Percentiles rank a stretch among this genome's conserved stretches.
Evolutionary conservation across 805 yeast species (phyloP).

Genomic region (Candida pini): DNA sequence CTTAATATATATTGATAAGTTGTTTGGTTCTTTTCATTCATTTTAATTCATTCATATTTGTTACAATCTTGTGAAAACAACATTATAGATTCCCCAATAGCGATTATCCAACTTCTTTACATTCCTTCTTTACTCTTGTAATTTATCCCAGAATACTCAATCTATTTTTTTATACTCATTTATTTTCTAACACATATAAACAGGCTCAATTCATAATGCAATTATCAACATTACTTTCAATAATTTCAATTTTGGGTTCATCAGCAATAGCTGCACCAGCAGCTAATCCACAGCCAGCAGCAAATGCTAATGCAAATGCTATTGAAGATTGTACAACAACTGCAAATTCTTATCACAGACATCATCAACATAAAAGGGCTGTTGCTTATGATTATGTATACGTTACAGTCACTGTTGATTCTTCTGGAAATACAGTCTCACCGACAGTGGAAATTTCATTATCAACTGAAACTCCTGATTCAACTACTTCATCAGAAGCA

Average conservation of each 20-base stretch:
- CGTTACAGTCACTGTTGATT: slow-evolving; percentile 50
- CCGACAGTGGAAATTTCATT: slow-evolving; percentile 27
- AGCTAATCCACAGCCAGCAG: slow-evolving; percentile 24
- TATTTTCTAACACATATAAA: too few relatives aligned
- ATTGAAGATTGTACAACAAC: slow-evolving; percentile 36
- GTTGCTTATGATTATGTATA: slow-evolving; percentile 43
- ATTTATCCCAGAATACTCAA: too few relatives aligned
- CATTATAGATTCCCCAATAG: too few relatives aligned
- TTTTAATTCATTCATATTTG: too few relatives aligned
- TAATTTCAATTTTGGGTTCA: slow-evolving; percentile 20
- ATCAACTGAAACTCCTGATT: not conserved
- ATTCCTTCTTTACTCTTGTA: too few relatives aligned
- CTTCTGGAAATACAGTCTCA: slow-evolving; percentile 39
- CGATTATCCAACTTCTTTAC: too few relatives aligned
- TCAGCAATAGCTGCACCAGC: slow-evolving; percentile 28
- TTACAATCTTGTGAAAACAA: too few relatives aligned
- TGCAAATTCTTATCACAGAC: slow-evolving; percentile 40
- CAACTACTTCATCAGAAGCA: too few relatives aligned
- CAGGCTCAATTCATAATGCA: too few relatives aligned
- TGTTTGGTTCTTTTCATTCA: too few relatives aligned
- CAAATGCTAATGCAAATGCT: slow-evolving; percentile 34
- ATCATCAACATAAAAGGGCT: slow-evolving; percentile 58
- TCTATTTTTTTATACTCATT: too few relatives aligned
- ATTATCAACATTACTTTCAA: slow-evolving; percentile 20
- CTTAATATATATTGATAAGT: too few relatives aligned